Evolutionary conservation across 1,284 basidiomycete genomes (phyloP), one percentile per base, ranked within the genome.

Genomic region (Coniferiporia sulphurascens): DNA sequence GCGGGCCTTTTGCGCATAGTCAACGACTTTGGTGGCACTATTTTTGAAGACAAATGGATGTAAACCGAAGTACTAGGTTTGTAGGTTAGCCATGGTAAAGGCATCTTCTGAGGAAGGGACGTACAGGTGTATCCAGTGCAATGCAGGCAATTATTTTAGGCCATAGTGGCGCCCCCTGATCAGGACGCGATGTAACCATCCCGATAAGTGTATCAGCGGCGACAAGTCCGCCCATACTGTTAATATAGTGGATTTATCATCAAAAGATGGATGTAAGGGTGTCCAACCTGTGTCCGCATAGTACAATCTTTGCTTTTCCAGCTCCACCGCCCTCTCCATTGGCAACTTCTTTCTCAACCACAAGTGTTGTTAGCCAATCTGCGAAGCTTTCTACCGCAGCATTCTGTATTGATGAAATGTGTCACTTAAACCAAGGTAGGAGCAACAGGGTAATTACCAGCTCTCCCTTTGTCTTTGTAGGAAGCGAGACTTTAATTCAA

Each of bases 51-150:
- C 86, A 58, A 79, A 78, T 0, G 95, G 95, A 67, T 97, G 87
- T 9, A 98, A 76, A 10, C 93, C 93, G 27, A 92, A 81, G 71
- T 89, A 95, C 91, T 95, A 61, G 43, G 35, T 50, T 60, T 22
- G 35, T 44, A 7, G 44, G n/a, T 58, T 46, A 66, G 35, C 61
- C 44, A 5, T 45, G 66, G 66, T 66, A 12, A 12, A 21, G 15
- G 52, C 27, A 38, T 44, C 19, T 5, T 36, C 8, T 21, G 50
- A 49, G 50, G 50, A 65, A 60, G 12, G 32, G 51, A 70, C 87
- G 67, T 72, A 92, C 92, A 6, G 94, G 95, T 0, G 95, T 96
- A 69, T 98, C 95, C 69, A 89, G 97, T 0, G 95, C 90, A 59
- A 93, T 75, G 63, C 87, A 88, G 5, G 86, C 91, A 41, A 91